phyloP scores from a whole-genome alignment of 129 eudicot species.

The Chrysanthemum makinoi region DNA sequence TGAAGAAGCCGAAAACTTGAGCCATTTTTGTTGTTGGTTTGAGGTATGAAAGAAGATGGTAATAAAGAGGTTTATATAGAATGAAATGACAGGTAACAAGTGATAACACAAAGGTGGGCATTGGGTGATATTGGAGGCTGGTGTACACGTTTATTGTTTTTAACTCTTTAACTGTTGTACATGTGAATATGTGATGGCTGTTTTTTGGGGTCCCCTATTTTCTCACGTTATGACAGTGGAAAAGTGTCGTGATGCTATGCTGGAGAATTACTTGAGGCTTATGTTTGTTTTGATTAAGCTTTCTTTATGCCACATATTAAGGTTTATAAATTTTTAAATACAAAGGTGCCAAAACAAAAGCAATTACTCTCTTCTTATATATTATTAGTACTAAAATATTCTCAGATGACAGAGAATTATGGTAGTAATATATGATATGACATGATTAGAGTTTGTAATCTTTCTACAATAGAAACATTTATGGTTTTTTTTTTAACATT shows the following conservation, averaged over 20 bases:
- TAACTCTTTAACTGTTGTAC: slow-evolving; percentile 2
- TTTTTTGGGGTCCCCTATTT: not conserved
- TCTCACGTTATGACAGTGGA: not conserved
- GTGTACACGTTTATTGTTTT: slow-evolving; percentile 20
- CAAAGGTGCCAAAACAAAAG: not conserved
- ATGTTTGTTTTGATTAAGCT: not conserved
- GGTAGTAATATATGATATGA: too few relatives aligned
- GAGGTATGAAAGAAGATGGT: slow-evolving; percentile 4
- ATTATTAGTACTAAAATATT: too few relatives aligned
- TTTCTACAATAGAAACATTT: too few relatives aligned
- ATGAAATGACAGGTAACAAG: not conserved
- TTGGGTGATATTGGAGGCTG: slow-evolving; percentile 24
- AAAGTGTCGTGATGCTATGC: not conserved
- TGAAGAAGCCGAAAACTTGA: slow-evolving; percentile 22
- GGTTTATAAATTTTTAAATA: not conserved
- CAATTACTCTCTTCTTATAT: not conserved
- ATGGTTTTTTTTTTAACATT: too few relatives aligned
- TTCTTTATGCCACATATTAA: not conserved
- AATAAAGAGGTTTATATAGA: slow-evolving; percentile 12
- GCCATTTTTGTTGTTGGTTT: slow-evolving; percentile 25
- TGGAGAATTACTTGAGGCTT: not conserved
- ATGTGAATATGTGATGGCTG: not conserved
- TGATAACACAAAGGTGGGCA: slow-evolving; percentile 24
- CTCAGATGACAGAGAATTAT: too few relatives aligned
- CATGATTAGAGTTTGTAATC: too few relatives aligned